phyloP scores from a whole-genome alignment of 345 rosid species.

The Populus simonii region DNA sequence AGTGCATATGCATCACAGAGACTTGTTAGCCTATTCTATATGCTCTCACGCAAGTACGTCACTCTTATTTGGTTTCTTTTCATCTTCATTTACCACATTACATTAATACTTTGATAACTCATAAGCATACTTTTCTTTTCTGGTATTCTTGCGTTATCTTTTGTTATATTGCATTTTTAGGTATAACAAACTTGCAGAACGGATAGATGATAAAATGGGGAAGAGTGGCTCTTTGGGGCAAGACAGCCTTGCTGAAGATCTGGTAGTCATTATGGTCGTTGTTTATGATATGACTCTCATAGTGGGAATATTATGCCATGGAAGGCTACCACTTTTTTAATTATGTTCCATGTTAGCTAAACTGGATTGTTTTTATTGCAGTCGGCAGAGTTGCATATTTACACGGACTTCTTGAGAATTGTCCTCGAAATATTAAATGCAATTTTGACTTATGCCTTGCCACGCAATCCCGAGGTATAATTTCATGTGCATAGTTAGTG shows the following conservation, averaged over 20 bases:
- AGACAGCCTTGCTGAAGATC: constrained; percentile 61
- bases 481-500: background rate
- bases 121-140: background rate
- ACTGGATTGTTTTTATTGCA: constrained; percentile 29
- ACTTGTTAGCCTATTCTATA: constrained; percentile 91
- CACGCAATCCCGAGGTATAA: constrained; percentile 92
- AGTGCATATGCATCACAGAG: constrained; percentile 98
- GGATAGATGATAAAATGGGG: constrained; percentile 52
- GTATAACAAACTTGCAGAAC: constrained; percentile 83
- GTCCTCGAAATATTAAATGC: constrained; percentile 95
- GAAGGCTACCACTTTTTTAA: background rate
- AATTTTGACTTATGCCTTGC: constrained; percentile 85
- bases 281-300: background rate
- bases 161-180: constrained; percentile 38
- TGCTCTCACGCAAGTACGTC: constrained; percentile 96
- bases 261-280: constrained; percentile 44
- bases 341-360: constrained; percentile 14
- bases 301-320: background rate
- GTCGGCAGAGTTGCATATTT: constrained; percentile 93
- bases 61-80: constrained; percentile 8
- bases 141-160: background rate
- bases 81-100: background rate
- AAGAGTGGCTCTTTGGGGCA: constrained; percentile 48
- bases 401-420: constrained; percentile 90
- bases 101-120: constrained; percentile 4